Percentiles rank a stretch among this genome's conserved stretches.
Conservation (phyloP, 495 filamentous ascomycete species). For the Penicillium daleae region DNA sequence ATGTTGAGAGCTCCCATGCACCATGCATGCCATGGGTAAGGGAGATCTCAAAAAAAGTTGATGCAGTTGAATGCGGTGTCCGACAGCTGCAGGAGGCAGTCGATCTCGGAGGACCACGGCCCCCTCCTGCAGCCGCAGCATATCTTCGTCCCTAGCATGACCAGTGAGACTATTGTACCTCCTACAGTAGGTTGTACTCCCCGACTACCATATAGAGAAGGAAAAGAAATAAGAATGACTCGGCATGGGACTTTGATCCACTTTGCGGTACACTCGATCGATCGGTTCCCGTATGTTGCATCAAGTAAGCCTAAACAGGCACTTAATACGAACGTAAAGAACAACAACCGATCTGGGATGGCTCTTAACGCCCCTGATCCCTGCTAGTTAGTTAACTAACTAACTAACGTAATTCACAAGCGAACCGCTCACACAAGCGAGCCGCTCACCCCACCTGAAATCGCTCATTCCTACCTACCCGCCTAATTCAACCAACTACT, state of each 20-base stretch:
- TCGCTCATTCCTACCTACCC: too few relatives aligned
- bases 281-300: constrained; percentile 1
- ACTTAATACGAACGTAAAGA: background rate
- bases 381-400: too few relatives aligned
- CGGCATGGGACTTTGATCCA: background rate
- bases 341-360: background rate
- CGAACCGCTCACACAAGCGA: too few relatives aligned
- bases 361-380: background rate
- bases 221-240: background rate
- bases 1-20: constrained; percentile 9
- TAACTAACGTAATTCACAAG: too few relatives aligned
- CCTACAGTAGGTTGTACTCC: background rate
- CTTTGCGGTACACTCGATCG: background rate
- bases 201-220: background rate
- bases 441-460: too few relatives aligned
- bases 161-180: constrained; percentile 1
- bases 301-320: too few relatives aligned
- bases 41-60: constrained; percentile 5
- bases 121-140: background rate
- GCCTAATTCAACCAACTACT: too few relatives aligned
- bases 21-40: constrained; percentile 19
- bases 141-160: background rate
- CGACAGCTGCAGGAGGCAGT: constrained; percentile 2
- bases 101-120: background rate
- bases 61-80: background rate